Evolutionary conservation across 495 filamentous ascomycete species (phyloP).

Genomic region (Talaromyces trachyspermus): DNA sequence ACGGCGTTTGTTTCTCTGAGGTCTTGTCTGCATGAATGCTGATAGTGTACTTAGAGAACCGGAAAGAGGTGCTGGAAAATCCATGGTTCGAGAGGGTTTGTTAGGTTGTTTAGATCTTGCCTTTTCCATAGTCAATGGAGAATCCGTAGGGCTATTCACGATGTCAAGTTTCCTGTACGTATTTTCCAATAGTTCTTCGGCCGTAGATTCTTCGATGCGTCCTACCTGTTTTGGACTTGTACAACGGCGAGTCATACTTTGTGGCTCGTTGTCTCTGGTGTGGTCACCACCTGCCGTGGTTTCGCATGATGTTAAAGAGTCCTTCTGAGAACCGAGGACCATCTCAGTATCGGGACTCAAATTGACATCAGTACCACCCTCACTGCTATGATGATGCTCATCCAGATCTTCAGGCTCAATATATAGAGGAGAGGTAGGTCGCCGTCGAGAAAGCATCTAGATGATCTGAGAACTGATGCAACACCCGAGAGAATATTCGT

Average conservation of each 20-base stretch:
- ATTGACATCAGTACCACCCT: background rate
- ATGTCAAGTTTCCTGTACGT: too few relatives aligned
- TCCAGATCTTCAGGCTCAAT: background rate
- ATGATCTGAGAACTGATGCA: background rate
- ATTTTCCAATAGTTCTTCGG: too few relatives aligned
- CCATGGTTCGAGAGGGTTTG: constrained; percentile 15
- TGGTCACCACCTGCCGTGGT: too few relatives aligned
- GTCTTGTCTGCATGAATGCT: constrained; percentile 10
- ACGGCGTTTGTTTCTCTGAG: constrained; percentile 3
- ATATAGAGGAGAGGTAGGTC: background rate
- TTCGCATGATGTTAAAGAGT: too few relatives aligned
- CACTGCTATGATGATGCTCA: background rate
- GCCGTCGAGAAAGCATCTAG: background rate
- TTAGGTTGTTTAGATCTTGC: constrained; percentile 21
- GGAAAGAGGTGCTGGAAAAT: background rate
- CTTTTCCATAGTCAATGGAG: background rate
- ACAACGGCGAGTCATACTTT: too few relatives aligned
- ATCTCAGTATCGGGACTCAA: too few relatives aligned
- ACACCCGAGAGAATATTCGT: background rate
- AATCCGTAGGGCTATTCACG: too few relatives aligned
- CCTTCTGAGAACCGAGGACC: too few relatives aligned
- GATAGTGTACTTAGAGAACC: constrained; percentile 2
- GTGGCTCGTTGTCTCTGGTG: too few relatives aligned
- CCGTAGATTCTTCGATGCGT: too few relatives aligned
- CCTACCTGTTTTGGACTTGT: too few relatives aligned